phyloP scores from a whole-genome alignment of 805 yeast genomes.

The Tetrapisispora pingtungensis region DNA sequence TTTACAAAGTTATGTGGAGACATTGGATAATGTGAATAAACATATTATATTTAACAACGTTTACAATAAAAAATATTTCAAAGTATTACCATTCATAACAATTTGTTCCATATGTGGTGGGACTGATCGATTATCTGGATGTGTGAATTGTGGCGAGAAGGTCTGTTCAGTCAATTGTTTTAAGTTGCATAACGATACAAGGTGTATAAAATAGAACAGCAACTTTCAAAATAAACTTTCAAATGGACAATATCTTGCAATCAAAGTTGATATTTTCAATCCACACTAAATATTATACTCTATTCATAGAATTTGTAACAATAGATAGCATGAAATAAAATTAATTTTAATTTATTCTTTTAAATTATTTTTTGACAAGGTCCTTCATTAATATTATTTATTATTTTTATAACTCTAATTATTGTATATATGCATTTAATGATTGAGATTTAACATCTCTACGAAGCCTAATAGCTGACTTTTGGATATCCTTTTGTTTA shows the following conservation, averaged over 20 bases:
- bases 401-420: neutral
- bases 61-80: slow-evolving; percentile 26
- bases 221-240: neutral
- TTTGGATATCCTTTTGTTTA: neutral
- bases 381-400: neutral
- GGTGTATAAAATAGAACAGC: slow-evolving; percentile 14
- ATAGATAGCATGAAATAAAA: too few relatives aligned
- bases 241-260: too few relatives aligned
- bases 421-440: neutral
- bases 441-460: slow-evolving; percentile 2
- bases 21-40: slow-evolving; percentile 23
- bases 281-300: too few relatives aligned
- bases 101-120: slow-evolving; percentile 30
- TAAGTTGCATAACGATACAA: slow-evolving; percentile 27
- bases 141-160: slow-evolving; percentile 26
- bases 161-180: slow-evolving; percentile 27
- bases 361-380: too few relatives aligned
- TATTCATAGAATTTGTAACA: too few relatives aligned
- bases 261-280: too few relatives aligned
- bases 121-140: slow-evolving; percentile 24
- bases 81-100: slow-evolving; percentile 26
- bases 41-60: slow-evolving; percentile 25
- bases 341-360: too few relatives aligned
- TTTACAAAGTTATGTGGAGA: slow-evolving; percentile 25
- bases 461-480: neutral